Percentiles rank a stretch among this genome's conserved stretches.
These are phyloP conservation scores for Dionaea muscipula DNA, from an alignment of 179 eudicot genomes.

Conservation along the genomic window DNA sequence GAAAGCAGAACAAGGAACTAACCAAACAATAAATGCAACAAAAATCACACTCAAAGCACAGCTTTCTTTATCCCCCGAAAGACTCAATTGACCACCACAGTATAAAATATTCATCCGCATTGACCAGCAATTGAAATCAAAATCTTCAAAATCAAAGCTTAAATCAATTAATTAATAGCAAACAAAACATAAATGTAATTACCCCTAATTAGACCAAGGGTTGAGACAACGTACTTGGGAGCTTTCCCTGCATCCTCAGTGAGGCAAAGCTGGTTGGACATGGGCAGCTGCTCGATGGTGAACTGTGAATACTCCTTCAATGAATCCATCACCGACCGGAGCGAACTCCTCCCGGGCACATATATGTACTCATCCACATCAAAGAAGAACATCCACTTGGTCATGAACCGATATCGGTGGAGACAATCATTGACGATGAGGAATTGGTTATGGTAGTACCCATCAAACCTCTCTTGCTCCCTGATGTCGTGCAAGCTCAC, in stretches of 20 bases:
- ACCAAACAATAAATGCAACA: too few relatives aligned
- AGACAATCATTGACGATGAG: slow-evolving; percentile 63
- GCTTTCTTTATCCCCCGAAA: too few relatives aligned
- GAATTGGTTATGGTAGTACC: slow-evolving; percentile 81
- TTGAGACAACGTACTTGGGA: slow-evolving; percentile 24
- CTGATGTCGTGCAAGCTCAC: slow-evolving; percentile 54
- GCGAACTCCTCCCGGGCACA: slow-evolving; percentile 22
- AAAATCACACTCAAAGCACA: too few relatives aligned
- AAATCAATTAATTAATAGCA: neutral
- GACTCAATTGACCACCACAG: too few relatives aligned
- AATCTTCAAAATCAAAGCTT: neutral
- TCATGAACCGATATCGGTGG: slow-evolving; percentile 45
- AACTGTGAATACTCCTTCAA: slow-evolving; percentile 37
- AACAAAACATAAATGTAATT: neutral
- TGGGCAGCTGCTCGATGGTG: slow-evolving; percentile 53
- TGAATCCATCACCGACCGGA: slow-evolving; percentile 36
- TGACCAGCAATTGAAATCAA: too few relatives aligned
- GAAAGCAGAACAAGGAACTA: too few relatives aligned
- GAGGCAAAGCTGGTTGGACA: slow-evolving; percentile 58
- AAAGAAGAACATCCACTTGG: slow-evolving; percentile 79
- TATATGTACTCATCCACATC: slow-evolving; percentile 66
- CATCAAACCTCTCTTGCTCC: slow-evolving; percentile 73
- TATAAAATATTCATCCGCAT: too few relatives aligned
- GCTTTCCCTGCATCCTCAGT: slow-evolving; percentile 29
- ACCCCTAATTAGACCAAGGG: neutral